Evolutionary conservation across 1,284 basidiomycete genomes (phyloP), one percentile per base, ranked within the genome.

Genomic region (Phaffia rhodozyma): DNA sequence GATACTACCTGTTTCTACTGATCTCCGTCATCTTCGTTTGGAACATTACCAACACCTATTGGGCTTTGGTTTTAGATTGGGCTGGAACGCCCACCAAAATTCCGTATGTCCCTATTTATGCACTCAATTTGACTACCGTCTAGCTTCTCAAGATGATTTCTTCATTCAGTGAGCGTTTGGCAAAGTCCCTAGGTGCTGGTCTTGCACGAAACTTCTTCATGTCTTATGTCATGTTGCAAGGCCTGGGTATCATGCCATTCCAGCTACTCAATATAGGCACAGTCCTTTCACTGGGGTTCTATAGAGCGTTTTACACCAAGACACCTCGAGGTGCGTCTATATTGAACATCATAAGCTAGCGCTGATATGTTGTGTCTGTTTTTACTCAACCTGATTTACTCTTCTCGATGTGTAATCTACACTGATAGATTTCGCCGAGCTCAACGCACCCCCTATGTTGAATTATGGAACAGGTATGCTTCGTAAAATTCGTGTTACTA

Each of bases 11-110:
- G 54, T 97, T 97, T 78, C 81, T 98, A 0, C 81, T 98, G 65
- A 80, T 92, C 74, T 93, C 93, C 68, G 93, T 97, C 53, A 86
- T 98, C 38, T 96, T 97, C 76, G 91, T 97, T 68, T 97, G 97
- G 78, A 81, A 97, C 16, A 78, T 94, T 55, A 89, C 90, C 0
- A 87, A 85, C 57, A 92, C 91, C 0, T 92, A 92, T 71, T 89
- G 86, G 84, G 86, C 89, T 56, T 83, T 96, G 21, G 83, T 91
- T 5, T 84, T 84, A 52, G 91, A 94, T 72, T 79, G 94, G 55
- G 88, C 90, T 7, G 86, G 90, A 71, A 87, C 88, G 3, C 88
- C 91, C 0, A 86, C 72, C 55, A 75, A 75, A 70, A 73, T 74
- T 48, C 54, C 59, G 21, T 3, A 43, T 21, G 27, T 55, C 21